A percentile compares a stretch with the other conserved stretches of the same genome.
These are phyloP conservation scores for Asterella californica DNA, from an alignment of 225 moss, liverwort and hornwort species.

Conservation along the genomic window DNA sequence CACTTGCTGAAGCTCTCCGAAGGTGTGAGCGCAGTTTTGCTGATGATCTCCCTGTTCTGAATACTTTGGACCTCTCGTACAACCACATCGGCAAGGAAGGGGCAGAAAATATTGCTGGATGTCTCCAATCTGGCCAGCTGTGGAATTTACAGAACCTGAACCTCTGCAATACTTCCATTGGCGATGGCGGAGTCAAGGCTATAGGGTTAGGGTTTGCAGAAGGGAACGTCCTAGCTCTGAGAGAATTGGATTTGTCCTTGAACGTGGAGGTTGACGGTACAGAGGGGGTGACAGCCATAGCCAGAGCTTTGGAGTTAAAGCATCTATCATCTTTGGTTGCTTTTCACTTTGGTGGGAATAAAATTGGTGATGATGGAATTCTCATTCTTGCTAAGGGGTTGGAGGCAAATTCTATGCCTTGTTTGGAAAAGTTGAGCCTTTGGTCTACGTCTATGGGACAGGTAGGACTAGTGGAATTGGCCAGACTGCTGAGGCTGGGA, in stretches of 20 bases:
- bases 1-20: background rate
- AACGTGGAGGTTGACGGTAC: background rate
- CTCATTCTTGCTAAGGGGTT: background rate
- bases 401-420: background rate
- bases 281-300: background rate
- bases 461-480: background rate
- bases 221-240: background rate
- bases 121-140: background rate
- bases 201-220: background rate
- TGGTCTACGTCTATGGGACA: background rate
- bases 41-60: background rate
- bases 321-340: background rate
- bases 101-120: background rate
- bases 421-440: background rate
- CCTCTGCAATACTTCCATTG: background rate
- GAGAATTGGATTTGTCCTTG: background rate
- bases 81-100: background rate
- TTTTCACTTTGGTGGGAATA: background rate
- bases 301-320: background rate
- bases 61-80: background rate
- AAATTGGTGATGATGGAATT: background rate
- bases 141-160: background rate
- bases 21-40: background rate
- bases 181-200: background rate
- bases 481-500: background rate